Base-by-base conservation (phyloP, 1,284 basidiomycete species). In the Singerocomus inundabilis region DNA sequence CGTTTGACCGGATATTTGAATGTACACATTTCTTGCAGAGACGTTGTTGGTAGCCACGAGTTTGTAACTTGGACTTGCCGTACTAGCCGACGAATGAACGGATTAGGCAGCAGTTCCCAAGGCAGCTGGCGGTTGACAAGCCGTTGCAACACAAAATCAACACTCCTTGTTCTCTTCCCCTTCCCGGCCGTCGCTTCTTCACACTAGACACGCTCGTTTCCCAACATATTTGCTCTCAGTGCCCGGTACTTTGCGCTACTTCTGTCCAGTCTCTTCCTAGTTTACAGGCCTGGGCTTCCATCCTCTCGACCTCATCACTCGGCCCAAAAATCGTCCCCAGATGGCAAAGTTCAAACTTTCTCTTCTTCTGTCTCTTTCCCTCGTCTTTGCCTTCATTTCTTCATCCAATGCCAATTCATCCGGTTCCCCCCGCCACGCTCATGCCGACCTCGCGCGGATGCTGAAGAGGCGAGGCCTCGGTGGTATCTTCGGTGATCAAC, bases 391-490 rank as follows among this genome's bases (percentile, higher is more conserved):
- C 49, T 60, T 82, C 59, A 63, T 68, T 54, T 61, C 66, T 43
- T 54, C 59, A 48, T 72, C 73, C 44, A 72, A 80, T 52, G 80
- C 82, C 61, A 72, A 75, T 54, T 63, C 70, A 48, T 65, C 73
- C 55, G 68, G 63, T 39, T 54, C 53, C 49, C 69, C 69, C 36
- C 79, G 73, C 43, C 78, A 80, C 57, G 77, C 77, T 66, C 84
- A 87, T 71, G 73, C 61, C 44, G 71, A 72, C 60, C 69, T 85
- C 57, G 79, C 80, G 59, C 84, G 88, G 57, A 70, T 91, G 65
- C 66, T 88, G 57, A 85, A 75, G 70, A 88, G 85, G 65, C 84
- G 87, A 44, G 60, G 70, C 6, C 71, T 72, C 10, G 29, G 54
- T 34, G 34, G 32, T 33, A 2, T 52, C 40, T 26, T 61, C 41